These are phyloP conservation scores for Ascochyta viciae-villosae DNA, from an alignment of 2,329 filamentous ascomycete species.

Conservation along the genomic window DNA sequence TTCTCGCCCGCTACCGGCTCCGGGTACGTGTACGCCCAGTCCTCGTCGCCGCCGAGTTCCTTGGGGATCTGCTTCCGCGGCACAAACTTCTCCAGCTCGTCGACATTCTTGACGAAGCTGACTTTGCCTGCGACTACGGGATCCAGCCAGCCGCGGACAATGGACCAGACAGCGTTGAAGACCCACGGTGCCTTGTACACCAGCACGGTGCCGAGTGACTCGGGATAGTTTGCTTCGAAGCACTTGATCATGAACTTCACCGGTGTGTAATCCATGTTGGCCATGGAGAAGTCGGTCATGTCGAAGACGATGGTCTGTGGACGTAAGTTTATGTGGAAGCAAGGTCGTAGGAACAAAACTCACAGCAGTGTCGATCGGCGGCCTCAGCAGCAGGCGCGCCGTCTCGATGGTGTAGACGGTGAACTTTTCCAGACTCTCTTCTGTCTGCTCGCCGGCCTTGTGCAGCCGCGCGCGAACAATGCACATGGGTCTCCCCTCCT, in stretches of 20 bases:
- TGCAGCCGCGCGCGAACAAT: slow-evolving; percentile 85
- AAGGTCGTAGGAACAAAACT: slow-evolving; percentile 48
- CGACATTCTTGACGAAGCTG: slow-evolving; percentile 83
- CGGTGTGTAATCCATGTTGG: slow-evolving; percentile 98
- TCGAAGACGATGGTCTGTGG: slow-evolving; percentile 88
- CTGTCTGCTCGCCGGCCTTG: slow-evolving; percentile 79
- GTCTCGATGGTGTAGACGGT: slow-evolving; percentile 96
- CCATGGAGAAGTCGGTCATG: slow-evolving; percentile 90
- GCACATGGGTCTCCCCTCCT: slow-evolving; percentile 83
- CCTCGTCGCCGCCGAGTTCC: slow-evolving; percentile 84
- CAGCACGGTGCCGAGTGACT: slow-evolving; percentile 85
- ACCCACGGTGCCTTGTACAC: slow-evolving; percentile 98
- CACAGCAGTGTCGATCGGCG: slow-evolving; percentile 90
- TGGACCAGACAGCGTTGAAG: slow-evolving; percentile 96
- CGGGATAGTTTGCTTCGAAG: slow-evolving; percentile 98
- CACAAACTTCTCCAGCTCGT: slow-evolving; percentile 82
- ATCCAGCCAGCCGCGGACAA: slow-evolving; percentile 95
- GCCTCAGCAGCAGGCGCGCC: slow-evolving; percentile 79
- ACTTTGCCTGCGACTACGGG: slow-evolving; percentile 95
- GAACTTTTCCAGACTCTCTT: slow-evolving; percentile 82
- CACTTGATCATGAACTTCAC: slow-evolving; percentile 99
- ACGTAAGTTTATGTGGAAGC: background rate
- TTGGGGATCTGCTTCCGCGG: slow-evolving; percentile 73
- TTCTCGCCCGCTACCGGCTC: slow-evolving; percentile 83
- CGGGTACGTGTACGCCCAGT: slow-evolving; percentile 82